These are phyloP conservation scores for Ambrosiella beaveri DNA, from an alignment of 2,329 filamentous ascomycete species.

Conservation along the genomic window DNA sequence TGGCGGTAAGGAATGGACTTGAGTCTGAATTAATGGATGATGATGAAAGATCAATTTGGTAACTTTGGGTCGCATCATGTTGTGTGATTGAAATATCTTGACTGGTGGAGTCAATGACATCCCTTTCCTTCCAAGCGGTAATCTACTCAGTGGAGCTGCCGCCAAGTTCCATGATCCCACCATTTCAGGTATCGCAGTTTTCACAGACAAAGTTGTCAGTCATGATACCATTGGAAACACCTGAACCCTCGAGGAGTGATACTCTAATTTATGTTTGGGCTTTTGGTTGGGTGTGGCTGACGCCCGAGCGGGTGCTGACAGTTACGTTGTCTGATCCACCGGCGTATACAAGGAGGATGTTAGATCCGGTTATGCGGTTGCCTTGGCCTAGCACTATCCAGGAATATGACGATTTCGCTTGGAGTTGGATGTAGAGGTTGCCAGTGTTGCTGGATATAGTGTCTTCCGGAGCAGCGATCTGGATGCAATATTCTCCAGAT, in stretches of 20 bases:
- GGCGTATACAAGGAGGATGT: conserved; percentile 47
- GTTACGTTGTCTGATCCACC: conserved; percentile 43
- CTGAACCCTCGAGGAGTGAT: conserved; percentile 40
- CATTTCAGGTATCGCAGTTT: conserved; percentile 32
- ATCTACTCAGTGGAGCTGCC: conserved; percentile 31
- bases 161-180: conserved; percentile 26
- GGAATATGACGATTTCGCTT: conserved; percentile 31
- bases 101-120: conserved; percentile 27
- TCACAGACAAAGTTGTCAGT: conserved; percentile 40
- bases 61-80: conserved; percentile 29
- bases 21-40: conserved; percentile 29
- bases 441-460: conserved; percentile 31
- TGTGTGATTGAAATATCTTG: conserved; percentile 23
- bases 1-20: conserved; percentile 32
- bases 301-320: conserved; percentile 36
- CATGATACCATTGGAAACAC: conserved; percentile 33
- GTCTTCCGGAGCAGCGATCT: conserved; percentile 34
- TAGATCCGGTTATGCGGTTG: conserved; percentile 33
- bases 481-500: conserved; percentile 31
- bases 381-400: conserved; percentile 46
- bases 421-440: conserved; percentile 44
- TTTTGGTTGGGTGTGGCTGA: conserved; percentile 30
- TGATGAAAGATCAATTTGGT: conserved; percentile 31
- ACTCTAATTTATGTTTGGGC: conserved; percentile 27
- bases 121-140: conserved; percentile 34